Percentiles rank a stretch among this genome's conserved stretches.
These are phyloP conservation scores for Anacardium occidentale DNA, from an alignment of 345 rosid species.

Conservation along the genomic window DNA sequence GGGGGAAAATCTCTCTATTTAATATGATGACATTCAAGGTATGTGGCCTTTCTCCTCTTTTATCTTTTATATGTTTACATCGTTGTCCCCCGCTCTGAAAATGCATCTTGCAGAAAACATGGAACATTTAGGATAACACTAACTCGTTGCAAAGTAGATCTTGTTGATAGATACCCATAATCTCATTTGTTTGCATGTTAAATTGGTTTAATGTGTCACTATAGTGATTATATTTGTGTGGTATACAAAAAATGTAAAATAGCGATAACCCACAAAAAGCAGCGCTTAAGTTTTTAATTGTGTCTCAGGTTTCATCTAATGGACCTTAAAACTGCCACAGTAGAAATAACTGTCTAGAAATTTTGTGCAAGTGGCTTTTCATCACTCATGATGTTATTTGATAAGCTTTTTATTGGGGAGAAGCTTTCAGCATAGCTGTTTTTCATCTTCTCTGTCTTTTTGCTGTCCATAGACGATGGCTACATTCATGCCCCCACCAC, in stretches of 20 bases:
- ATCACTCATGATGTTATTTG: background rate
- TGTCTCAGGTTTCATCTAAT: background rate
- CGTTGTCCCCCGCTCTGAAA: background rate
- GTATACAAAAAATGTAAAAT: background rate
- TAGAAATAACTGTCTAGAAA: constrained; percentile 2
- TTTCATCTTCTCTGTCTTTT: background rate
- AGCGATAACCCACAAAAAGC: background rate
- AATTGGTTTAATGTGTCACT: background rate
- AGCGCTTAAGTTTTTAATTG: background rate
- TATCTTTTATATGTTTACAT: background rate
- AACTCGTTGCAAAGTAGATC: background rate
- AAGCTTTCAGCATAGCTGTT: background rate
- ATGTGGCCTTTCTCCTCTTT: constrained; percentile 18
- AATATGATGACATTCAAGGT: constrained; percentile 81
- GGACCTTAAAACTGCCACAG: background rate
- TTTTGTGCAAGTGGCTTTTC: background rate
- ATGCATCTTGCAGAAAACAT: background rate
- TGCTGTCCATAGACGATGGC: constrained; percentile 52
- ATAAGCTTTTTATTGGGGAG: background rate
- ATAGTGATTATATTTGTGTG: background rate
- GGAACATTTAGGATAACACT: background rate
- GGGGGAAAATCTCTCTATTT: constrained; percentile 69
- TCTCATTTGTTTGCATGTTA: background rate
- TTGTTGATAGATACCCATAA: background rate
- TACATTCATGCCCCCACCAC: constrained; percentile 80